phyloP scores from a whole-genome alignment of 2,329 filamentous ascomycete genomes.

The Colletotrichum theobromicola region DNA sequence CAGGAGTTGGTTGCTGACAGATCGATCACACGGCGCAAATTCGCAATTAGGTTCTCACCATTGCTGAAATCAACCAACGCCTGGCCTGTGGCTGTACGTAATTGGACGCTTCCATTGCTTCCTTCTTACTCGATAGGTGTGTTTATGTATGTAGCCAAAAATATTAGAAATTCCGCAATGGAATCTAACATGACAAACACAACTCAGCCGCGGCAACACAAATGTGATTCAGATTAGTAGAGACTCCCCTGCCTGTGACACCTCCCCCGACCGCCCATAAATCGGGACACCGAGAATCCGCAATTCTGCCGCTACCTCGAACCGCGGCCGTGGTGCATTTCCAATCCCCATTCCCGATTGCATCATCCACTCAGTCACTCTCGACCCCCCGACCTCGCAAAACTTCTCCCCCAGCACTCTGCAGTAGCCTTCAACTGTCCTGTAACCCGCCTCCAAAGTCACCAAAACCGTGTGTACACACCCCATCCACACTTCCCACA shows the following conservation, averaged over 20 bases:
- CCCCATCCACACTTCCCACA: background rate
- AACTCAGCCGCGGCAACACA: background rate
- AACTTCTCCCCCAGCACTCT: background rate
- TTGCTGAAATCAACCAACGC: background rate
- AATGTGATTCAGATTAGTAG: background rate
- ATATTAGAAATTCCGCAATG: background rate
- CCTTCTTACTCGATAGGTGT: background rate
- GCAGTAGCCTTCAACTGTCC: background rate
- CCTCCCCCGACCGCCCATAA: background rate
- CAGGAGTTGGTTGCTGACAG: background rate
- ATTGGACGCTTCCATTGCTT: background rate
- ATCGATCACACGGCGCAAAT: background rate
- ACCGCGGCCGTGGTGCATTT: background rate
- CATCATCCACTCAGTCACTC: conserved; percentile 5
- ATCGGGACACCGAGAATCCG: background rate
- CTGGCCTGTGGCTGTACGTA: background rate
- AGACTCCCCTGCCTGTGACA: background rate
- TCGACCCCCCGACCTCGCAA: background rate
- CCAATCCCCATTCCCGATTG: conserved; percentile 6
- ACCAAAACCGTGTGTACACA: no score
- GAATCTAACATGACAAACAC: background rate
- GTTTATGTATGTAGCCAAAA: background rate
- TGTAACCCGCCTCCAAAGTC: background rate
- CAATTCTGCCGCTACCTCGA: background rate
- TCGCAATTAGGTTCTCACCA: background rate